A percentile compares a stretch with the other conserved stretches of the same genome.
phyloP scores from a whole-genome alignment of 371 early-diverging fungal genomes.

The Polyrhizophydium stewartii region DNA sequence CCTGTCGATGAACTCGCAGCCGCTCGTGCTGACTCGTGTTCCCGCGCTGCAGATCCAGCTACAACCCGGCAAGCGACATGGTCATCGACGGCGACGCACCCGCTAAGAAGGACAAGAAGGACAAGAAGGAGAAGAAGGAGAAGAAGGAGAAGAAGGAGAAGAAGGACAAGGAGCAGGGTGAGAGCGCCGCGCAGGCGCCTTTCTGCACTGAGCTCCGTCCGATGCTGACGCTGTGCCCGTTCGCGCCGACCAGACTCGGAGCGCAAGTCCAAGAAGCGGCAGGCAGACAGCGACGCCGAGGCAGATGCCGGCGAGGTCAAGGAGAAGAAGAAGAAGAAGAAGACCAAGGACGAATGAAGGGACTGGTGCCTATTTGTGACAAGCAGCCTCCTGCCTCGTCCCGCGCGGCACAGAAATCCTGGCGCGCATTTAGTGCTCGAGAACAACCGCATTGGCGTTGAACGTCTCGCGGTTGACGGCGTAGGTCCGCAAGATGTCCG shows the following conservation, averaged over 20 bases:
- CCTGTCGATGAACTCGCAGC: neutral
- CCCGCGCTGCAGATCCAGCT: slow-evolving; percentile 10
- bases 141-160: slow-evolving; percentile 58
- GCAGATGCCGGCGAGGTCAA: slow-evolving; percentile 9
- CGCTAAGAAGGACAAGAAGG: slow-evolving; percentile 20
- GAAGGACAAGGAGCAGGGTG: slow-evolving; percentile 26
- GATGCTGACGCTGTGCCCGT: neutral
- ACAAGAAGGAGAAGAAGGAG: slow-evolving; percentile 14
- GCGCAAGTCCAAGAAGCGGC: slow-evolving; percentile 3
- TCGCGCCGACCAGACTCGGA: neutral
- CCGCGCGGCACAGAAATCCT: too few relatives aligned
- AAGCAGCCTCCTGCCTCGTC: too few relatives aligned
- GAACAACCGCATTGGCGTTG: slow-evolving; percentile 40
- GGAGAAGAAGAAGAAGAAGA: slow-evolving; percentile 17
- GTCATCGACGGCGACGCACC: slow-evolving; percentile 21
- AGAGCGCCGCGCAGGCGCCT: neutral
- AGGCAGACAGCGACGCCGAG: neutral
- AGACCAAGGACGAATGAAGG: too few relatives aligned
- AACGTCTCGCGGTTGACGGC: slow-evolving; percentile 69
- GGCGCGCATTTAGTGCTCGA: slow-evolving; percentile 27
- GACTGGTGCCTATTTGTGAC: too few relatives aligned
- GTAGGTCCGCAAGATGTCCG: slow-evolving; percentile 74
- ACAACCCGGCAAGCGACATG: slow-evolving; percentile 4
- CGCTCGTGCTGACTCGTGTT: slow-evolving; percentile 11
- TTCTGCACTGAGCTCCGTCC: neutral